These are phyloP conservation scores for Penicillium sp. DNA, from an alignment of 2,329 filamentous ascomycete species.

Conservation along the genomic window DNA sequence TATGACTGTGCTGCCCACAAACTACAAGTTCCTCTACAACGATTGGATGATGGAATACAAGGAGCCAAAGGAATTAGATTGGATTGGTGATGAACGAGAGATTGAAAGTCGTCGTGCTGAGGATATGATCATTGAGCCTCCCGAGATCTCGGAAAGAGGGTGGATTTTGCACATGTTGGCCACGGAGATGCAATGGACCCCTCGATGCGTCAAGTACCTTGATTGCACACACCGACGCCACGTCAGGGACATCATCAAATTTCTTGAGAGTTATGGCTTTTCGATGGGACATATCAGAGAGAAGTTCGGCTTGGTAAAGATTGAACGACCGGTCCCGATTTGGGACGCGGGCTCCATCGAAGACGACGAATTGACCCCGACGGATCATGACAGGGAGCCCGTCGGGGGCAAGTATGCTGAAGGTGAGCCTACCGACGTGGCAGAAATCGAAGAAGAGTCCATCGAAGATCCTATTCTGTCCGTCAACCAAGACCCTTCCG, in stretches of 20 bases:
- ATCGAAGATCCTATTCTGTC: background rate
- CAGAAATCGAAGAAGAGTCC: background rate
- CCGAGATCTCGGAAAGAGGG: background rate
- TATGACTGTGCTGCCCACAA: constrained; percentile 59
- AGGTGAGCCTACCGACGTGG: no score
- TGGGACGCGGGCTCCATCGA: background rate
- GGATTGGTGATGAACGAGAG: constrained; percentile 1
- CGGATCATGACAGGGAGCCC: background rate
- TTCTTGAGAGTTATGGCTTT: background rate
- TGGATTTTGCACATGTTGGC: background rate
- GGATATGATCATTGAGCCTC: background rate
- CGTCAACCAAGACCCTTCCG: background rate
- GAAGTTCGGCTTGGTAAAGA: background rate
- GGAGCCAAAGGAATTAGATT: constrained; percentile 45
- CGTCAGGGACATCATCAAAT: background rate
- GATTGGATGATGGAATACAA: constrained; percentile 70
- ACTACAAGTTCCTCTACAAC: constrained; percentile 68
- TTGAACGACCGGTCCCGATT: background rate
- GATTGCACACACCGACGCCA: background rate
- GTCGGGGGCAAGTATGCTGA: background rate
- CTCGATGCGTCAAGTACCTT: background rate
- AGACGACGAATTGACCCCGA: background rate
- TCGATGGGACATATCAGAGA: background rate
- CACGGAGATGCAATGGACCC: background rate
- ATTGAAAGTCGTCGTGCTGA: background rate